phyloP scores from a whole-genome alignment of 2,329 filamentous ascomycete genomes.

The Aschersonia sp. region DNA sequence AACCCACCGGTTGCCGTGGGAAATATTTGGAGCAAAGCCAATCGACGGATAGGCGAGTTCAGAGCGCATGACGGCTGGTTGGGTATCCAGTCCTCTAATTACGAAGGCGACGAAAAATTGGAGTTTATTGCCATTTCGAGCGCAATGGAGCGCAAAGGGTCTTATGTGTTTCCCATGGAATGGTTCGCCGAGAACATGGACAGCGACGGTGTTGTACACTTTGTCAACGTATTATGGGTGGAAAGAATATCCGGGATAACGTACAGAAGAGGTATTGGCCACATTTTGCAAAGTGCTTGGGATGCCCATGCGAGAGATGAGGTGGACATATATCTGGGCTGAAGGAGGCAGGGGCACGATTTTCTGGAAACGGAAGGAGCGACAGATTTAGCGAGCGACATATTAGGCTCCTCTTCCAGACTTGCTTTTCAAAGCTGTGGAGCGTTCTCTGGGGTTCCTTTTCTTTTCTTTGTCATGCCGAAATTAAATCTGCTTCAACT shows the following conservation, averaged over 20 bases:
- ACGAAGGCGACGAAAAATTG: constrained; percentile 27
- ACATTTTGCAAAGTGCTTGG: constrained; percentile 26
- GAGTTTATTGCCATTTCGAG: constrained; percentile 28
- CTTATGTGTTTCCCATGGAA: constrained; percentile 23
- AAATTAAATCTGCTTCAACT: too few species aligned
- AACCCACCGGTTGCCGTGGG: constrained; percentile 27
- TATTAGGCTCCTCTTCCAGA: not conserved
- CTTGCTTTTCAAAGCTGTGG: too few species aligned
- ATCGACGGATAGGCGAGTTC: constrained; percentile 26
- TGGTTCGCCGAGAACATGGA: constrained; percentile 26
- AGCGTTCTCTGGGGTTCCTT: too few species aligned
- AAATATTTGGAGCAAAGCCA: constrained; percentile 22
- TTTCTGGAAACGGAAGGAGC: not conserved
- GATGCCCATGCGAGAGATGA: constrained; percentile 23
- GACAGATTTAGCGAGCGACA: not conserved
- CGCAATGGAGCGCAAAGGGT: constrained; percentile 25
- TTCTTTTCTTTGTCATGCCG: too few species aligned
- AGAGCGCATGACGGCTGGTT: constrained; percentile 30
- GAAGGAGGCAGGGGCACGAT: not conserved
- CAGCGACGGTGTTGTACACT: constrained; percentile 25
- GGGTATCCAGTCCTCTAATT: constrained; percentile 29
- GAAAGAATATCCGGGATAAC: constrained; percentile 27
- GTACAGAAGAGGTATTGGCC: constrained; percentile 26
- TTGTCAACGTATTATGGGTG: constrained; percentile 32
- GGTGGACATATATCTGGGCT: constrained; percentile 26